These are phyloP conservation scores for Penicillium pancosmium DNA, from an alignment of 495 filamentous ascomycete species.

Conservation along the genomic window DNA sequence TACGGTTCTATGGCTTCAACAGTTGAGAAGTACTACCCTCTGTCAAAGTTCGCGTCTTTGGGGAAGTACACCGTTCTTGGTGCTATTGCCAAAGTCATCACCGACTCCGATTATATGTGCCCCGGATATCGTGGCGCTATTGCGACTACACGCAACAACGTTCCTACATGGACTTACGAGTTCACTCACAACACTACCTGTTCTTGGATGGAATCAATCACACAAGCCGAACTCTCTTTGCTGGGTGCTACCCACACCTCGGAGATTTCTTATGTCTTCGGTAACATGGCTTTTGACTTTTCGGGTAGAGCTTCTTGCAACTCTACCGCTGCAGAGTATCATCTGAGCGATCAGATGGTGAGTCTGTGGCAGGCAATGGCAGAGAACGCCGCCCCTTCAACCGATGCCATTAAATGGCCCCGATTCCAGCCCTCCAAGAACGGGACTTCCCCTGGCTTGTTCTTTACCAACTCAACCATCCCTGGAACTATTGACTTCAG, in stretches of 20 bases:
- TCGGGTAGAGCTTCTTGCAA: conserved; percentile 26
- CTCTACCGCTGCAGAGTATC: conserved; percentile 30
- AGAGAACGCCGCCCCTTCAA: conserved; percentile 25
- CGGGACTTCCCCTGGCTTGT: not conserved
- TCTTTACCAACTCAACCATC: not conserved
- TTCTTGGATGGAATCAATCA: not conserved
- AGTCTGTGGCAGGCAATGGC: conserved; percentile 44
- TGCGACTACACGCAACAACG: conserved; percentile 24
- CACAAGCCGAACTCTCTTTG: not conserved
- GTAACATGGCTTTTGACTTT: not conserved
- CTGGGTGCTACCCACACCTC: not conserved
- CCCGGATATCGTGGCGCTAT: conserved; percentile 24
- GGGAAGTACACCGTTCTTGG: conserved; percentile 3
- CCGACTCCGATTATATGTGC: conserved; percentile 35
- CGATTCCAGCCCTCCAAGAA: not conserved
- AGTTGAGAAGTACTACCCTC: conserved; percentile 36
- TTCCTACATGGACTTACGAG: conserved; percentile 37
- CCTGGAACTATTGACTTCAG: not conserved
- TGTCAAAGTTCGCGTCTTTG: conserved; percentile 13
- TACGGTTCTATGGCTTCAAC: conserved; percentile 32
- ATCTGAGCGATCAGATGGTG: conserved; percentile 35
- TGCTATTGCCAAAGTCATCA: conserved; percentile 31
- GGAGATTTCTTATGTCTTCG: not conserved
- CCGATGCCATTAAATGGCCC: conserved; percentile 15
- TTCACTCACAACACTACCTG: conserved; percentile 40